Base-by-base conservation (phyloP, 1,284 basidiomycete genomes). In the Schizophyllum amplum region DNA sequence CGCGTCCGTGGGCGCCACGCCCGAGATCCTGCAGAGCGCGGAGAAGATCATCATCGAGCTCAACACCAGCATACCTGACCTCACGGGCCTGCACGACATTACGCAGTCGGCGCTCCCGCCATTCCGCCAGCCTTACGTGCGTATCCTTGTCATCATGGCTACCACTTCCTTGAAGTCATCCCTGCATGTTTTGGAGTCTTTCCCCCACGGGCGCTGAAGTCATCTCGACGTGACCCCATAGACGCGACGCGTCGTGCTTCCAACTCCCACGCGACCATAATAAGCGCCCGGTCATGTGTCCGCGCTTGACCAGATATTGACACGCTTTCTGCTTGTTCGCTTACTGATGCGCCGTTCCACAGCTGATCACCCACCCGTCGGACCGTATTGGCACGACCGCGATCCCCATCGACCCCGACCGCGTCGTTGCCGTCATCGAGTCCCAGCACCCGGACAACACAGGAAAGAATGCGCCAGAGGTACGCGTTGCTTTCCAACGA, bases 1-100 rank as follows among this genome's bases (percentile, higher is more conserved):
- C 53, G 77, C 78, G 4, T 78, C 76, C 1, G 77, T 80, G 17
- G 78, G 79, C 27, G 79, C 78, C 1, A 77, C 76, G 0, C 78
- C 78, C 4, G 79, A 81, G 61, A 79, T 81, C 53, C 59, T 81
- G 7, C 73, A 76, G 58, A 67, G 66, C 15, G 78, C 79, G 1
- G 77, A 79, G 56, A 77, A 75, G 60, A 80, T 81, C 59, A 77
- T 80, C 57, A 74, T 80, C 55, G 48, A 50, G 20, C 15, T 81
- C 56, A 78, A 79, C 67, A 79, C 78, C 5, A 66, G 63, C 27
- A 71, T 75, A 42, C 76, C 75, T 0, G 75, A 72, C 61, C 67
- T 79, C 20, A 72, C 77, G 54, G 77, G 77, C 2, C 65, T 79
- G 47, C 77, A 80, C 62, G 78, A 80, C 58, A 79, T 80, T 66